These are phyloP conservation scores for Colletotrichum siamense DNA, from an alignment of 2,329 filamentous ascomycete species.

Conservation along the genomic window DNA sequence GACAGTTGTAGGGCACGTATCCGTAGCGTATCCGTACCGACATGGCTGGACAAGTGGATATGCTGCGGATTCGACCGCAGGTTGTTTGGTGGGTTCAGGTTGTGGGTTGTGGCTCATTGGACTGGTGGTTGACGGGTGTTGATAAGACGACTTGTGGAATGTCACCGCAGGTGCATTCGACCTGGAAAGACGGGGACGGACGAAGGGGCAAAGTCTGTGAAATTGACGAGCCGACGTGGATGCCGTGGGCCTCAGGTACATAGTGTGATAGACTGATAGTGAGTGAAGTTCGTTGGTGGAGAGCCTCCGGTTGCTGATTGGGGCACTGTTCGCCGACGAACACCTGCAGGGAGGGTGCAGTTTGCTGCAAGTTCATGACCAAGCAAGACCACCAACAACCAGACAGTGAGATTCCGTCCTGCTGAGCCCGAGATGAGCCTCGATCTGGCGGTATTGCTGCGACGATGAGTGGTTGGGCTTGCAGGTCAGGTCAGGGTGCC, in stretches of 20 bases:
- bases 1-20: neutral
- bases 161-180: neutral
- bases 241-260: neutral
- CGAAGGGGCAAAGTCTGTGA: neutral
- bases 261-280: neutral
- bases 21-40: neutral
- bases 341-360: constrained; percentile 14
- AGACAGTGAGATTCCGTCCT: neutral
- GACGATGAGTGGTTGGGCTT: neutral
- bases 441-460: neutral
- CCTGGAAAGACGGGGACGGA: neutral
- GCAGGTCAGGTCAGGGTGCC: neutral
- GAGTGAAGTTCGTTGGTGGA: neutral
- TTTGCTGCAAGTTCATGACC: neutral
- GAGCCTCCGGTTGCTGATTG: neutral
- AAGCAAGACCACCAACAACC: neutral
- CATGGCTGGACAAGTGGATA: neutral
- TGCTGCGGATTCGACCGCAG: neutral
- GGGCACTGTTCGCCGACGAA: neutral
- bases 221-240: neutral
- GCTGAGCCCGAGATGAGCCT: neutral
- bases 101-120: neutral
- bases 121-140: neutral
- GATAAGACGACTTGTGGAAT: constrained; percentile 1
- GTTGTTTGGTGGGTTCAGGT: neutral